These are phyloP conservation scores for Blastocystis sp. DNA, from an alignment of 352 stramenopile species.

Conservation along the genomic window DNA sequence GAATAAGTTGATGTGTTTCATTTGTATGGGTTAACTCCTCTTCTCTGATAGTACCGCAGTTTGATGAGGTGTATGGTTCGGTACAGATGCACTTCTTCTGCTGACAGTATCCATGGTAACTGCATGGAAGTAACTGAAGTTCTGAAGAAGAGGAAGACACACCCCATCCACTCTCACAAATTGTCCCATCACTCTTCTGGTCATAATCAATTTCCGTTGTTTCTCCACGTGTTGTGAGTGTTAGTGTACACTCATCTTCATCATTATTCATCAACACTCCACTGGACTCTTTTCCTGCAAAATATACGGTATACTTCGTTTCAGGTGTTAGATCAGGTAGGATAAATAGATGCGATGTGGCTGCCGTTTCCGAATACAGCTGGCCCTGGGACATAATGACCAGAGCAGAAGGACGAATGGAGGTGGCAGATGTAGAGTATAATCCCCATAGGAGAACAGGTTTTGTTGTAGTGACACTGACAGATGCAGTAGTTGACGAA, in stretches of 20 bases:
- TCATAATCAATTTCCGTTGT: neutral
- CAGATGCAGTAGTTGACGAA: neutral
- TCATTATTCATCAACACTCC: constrained; percentile 2
- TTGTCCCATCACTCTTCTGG: constrained; percentile 15
- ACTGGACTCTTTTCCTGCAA: constrained; percentile 36
- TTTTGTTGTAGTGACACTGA: constrained; percentile 16
- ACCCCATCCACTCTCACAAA: constrained; percentile 34
- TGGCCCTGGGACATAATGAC: constrained; percentile 20
- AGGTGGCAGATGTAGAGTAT: neutral
- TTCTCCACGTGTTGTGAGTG: neutral
- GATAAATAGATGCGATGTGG: neutral
- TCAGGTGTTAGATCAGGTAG: neutral
- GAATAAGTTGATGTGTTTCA: constrained; percentile 25
- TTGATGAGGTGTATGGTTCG: neutral
- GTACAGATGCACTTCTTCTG: constrained; percentile 22
- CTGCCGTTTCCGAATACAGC: neutral
- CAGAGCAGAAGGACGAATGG: neutral
- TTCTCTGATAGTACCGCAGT: neutral
- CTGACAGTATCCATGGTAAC: constrained; percentile 9
- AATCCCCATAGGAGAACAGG: neutral
- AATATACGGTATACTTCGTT: constrained; percentile 23
- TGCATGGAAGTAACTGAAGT: constrained; percentile 33
- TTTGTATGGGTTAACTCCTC: constrained; percentile 9
- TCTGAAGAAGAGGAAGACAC: neutral
- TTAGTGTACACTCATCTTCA: neutral